A percentile compares a stretch with the other conserved stretches of the same genome.
Conservation (phyloP, 495 filamentous ascomycete genomes). For the Aspergillus funiculosus region DNA sequence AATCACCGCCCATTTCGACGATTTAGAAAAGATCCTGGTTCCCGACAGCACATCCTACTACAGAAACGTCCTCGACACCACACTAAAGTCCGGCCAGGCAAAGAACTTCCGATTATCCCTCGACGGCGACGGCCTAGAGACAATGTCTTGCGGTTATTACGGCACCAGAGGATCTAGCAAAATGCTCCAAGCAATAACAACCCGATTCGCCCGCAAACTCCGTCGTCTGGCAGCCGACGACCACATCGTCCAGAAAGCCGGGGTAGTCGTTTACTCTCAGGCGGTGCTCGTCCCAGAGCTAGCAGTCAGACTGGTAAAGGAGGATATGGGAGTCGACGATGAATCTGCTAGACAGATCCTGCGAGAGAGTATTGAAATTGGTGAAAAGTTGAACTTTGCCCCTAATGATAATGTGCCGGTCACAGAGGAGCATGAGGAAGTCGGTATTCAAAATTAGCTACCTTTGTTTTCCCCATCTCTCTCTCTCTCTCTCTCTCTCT, state of each 20-base stretch:
- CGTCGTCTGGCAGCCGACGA: constrained; percentile 61
- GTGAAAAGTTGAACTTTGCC: constrained; percentile 66
- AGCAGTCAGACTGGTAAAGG: constrained; percentile 66
- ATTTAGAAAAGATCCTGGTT: constrained; percentile 54
- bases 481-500: neutral
- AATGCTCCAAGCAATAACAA: constrained; percentile 62
- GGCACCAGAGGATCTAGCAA: constrained; percentile 67
- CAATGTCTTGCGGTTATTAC: constrained; percentile 73
- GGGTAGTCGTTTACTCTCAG: constrained; percentile 73
- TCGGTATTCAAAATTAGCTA: neutral
- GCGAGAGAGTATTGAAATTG: constrained; percentile 68
- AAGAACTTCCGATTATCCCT: constrained; percentile 52
- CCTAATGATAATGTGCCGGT: constrained; percentile 53
- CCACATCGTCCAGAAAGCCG: constrained; percentile 60
- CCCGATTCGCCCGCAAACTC: constrained; percentile 54
- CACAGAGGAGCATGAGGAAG: constrained; percentile 14
- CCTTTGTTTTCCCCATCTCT: neutral
- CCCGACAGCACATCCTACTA: constrained; percentile 55
- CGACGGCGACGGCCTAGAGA: constrained; percentile 32
- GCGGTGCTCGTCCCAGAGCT: constrained; percentile 83
- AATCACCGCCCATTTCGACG: constrained; percentile 48
- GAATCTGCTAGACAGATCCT: constrained; percentile 63
- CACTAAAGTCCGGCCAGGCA: constrained; percentile 53
- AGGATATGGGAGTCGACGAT: constrained; percentile 71
- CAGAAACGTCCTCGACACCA: constrained; percentile 52